phyloP scores from a whole-genome alignment of 176 grass and related monocot genomes.

The Themeda triandra region DNA sequence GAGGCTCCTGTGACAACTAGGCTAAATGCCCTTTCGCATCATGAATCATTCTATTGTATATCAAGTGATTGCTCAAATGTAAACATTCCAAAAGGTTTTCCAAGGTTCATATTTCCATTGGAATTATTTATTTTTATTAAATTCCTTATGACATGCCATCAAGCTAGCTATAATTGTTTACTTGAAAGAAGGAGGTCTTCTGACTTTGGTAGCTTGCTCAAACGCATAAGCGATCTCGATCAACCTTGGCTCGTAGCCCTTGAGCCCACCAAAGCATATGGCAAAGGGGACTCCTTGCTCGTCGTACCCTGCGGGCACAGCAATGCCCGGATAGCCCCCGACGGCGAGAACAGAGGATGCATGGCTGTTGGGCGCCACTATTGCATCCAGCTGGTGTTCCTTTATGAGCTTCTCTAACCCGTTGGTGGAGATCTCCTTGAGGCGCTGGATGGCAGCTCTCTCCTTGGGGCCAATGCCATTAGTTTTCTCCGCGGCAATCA shows the following conservation, averaged over 20 bases:
- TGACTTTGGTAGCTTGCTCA: constrained; percentile 50
- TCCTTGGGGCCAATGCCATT: constrained; percentile 19
- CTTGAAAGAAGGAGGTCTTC: constrained; percentile 36
- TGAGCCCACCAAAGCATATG: constrained; percentile 55
- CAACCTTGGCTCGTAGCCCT: constrained; percentile 50
- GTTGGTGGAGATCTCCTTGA: constrained; percentile 33
- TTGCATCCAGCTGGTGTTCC: constrained; percentile 44
- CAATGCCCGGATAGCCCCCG: constrained; percentile 54
- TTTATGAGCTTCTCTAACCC: constrained; percentile 50
- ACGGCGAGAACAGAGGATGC: constrained; percentile 31
- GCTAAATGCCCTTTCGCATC: no score
- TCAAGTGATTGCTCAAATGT: no score
- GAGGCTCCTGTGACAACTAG: no score
- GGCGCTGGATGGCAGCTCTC: constrained; percentile 25
- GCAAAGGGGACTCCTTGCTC: constrained; percentile 38
- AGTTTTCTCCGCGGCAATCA: constrained; percentile 43
- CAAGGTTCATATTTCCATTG: not conserved
- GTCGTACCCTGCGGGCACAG: constrained; percentile 51
- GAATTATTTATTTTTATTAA: not conserved
- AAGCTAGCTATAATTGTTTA: not conserved
- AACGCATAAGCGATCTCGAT: constrained; percentile 62
- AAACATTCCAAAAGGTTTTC: not conserved
- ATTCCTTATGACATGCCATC: not conserved
- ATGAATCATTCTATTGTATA: no score
- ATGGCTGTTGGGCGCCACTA: not conserved